These are phyloP conservation scores for Cladosporium sp. DNA, from an alignment of 2,329 filamentous ascomycete species.

Conservation along the genomic window DNA sequence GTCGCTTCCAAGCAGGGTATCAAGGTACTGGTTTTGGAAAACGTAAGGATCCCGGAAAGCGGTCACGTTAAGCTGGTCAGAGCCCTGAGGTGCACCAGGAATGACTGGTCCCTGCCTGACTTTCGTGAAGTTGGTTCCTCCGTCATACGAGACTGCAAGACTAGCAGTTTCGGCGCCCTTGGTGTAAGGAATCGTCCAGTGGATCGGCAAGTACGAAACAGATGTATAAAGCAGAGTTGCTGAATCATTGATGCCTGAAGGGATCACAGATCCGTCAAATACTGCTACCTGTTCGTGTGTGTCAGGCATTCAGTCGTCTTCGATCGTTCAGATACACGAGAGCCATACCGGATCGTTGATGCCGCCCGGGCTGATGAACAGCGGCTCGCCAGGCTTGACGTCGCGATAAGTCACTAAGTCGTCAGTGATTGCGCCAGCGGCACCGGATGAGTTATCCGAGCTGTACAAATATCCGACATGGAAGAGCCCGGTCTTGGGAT, in stretches of 20 bases:
- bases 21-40: slow-evolving; percentile 37
- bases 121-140: slow-evolving; percentile 39
- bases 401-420: slow-evolving; percentile 43
- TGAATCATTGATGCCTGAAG: slow-evolving; percentile 39
- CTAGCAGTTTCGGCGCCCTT: slow-evolving; percentile 45
- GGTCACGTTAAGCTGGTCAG: slow-evolving; percentile 34
- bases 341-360: slow-evolving; percentile 37
- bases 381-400: slow-evolving; percentile 23
- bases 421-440: slow-evolving; percentile 35
- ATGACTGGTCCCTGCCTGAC: slow-evolving; percentile 37
- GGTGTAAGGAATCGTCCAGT: slow-evolving; percentile 45
- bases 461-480: slow-evolving; percentile 42
- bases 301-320: background rate
- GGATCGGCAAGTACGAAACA: slow-evolving; percentile 42
- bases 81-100: slow-evolving; percentile 36
- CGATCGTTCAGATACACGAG: too few relatives aligned
- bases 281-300: slow-evolving; percentile 32
- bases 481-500: slow-evolving; percentile 41
- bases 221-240: slow-evolving; percentile 45
- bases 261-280: slow-evolving; percentile 45
- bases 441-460: slow-evolving; percentile 14
- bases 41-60: slow-evolving; percentile 43
- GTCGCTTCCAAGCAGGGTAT: slow-evolving; percentile 31
- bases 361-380: slow-evolving; percentile 32
- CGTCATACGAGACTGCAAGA: slow-evolving; percentile 31